Conservation (phyloP, 169 alveolate genomes). For the Plasmodium vinckei region DNA sequence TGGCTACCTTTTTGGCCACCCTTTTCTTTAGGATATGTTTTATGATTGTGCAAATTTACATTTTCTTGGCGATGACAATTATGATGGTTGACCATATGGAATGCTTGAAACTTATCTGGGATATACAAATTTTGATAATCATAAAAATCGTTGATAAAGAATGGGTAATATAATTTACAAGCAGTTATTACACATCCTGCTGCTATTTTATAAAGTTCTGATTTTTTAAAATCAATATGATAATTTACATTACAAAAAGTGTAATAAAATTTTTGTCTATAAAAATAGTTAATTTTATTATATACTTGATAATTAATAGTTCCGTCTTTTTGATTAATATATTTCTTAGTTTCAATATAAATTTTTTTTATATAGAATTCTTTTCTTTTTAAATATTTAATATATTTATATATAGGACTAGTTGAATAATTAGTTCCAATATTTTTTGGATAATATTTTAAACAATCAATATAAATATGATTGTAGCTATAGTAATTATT, state of each 20-base stretch:
- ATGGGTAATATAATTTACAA: conserved; percentile 59
- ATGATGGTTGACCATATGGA: conserved; percentile 43
- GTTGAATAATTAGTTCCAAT: background rate
- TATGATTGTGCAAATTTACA: conserved; percentile 16
- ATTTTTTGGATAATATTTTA: background rate
- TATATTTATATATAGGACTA: conserved; percentile 16
- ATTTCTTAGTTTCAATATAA: conserved; percentile 24
- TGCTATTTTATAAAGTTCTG: conserved; percentile 17
- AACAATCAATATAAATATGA: conserved; percentile 18
- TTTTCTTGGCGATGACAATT: conserved; percentile 41
- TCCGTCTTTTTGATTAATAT: background rate
- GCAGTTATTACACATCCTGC: conserved; percentile 56
- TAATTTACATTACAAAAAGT: conserved; percentile 17
- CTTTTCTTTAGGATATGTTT: background rate
- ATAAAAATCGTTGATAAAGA: conserved; percentile 30
- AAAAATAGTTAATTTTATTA: conserved; percentile 64
- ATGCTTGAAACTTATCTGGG: conserved; percentile 19
- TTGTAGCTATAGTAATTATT: conserved; percentile 46
- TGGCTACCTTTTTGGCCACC: too few relatives aligned
- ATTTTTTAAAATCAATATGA: conserved; percentile 1
- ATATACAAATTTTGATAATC: conserved; percentile 22
- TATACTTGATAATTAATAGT: conserved; percentile 28
- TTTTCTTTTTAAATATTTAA: conserved; percentile 42
- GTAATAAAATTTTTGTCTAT: conserved; percentile 54
- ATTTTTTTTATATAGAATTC: conserved; percentile 56